Conservation (phyloP, 768 basidiomycete genomes). For the Galerina marginata region DNA sequence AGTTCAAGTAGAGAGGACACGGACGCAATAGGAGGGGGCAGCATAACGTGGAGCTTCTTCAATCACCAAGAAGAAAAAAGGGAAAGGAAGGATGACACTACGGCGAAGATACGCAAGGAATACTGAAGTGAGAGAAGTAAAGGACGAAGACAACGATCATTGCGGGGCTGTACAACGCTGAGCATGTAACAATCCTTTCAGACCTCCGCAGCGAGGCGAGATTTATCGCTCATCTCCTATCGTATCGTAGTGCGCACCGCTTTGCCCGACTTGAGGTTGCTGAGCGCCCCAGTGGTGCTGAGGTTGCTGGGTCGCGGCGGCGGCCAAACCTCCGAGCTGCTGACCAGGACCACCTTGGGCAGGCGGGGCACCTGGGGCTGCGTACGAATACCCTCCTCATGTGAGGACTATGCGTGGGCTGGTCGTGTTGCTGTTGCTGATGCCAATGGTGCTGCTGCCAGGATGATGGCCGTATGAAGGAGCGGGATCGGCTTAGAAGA, state of each 20-base stretch:
- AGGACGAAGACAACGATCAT: constrained; percentile 16
- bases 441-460: constrained; percentile 49
- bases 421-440: constrained; percentile 50
- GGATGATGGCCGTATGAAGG: constrained; percentile 60
- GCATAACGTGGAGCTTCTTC: constrained; percentile 9
- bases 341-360: constrained; percentile 51
- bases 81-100: constrained; percentile 1
- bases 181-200: constrained; percentile 13
- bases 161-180: constrained; percentile 17
- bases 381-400: constrained; percentile 54
- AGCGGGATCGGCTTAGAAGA: constrained; percentile 34
- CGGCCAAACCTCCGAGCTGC: constrained; percentile 61
- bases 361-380: constrained; percentile 45
- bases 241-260: constrained; percentile 48
- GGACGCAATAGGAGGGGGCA: neutral
- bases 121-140: constrained; percentile 9
- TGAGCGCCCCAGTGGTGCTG: constrained; percentile 21
- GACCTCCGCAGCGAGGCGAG: constrained; percentile 6
- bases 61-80: constrained; percentile 1
- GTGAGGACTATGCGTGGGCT: constrained; percentile 60
- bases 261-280: constrained; percentile 44
- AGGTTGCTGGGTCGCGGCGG: constrained; percentile 46
- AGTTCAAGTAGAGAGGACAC: constrained; percentile 1
- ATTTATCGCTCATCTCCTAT: constrained; percentile 49
- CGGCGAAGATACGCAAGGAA: constrained; percentile 8